Evolutionary conservation across 2,329 filamentous ascomycete species (phyloP), one percentile per base, ranked within the genome.

Genomic region (Verticillium tricorpus): DNA sequence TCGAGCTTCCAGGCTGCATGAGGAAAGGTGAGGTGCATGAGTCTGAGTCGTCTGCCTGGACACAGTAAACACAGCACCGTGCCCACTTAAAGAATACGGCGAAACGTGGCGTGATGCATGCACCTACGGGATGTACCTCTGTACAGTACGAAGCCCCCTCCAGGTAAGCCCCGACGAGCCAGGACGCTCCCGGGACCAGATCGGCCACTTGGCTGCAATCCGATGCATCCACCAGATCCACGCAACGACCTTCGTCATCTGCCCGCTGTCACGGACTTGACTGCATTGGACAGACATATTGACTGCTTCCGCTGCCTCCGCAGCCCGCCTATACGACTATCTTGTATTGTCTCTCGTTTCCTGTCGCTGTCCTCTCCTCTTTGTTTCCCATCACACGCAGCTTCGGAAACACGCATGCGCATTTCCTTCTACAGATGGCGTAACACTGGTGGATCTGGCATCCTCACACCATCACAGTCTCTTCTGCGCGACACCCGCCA

Each of bases 361-460:
- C 28, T 19, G n/a, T 25, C 11, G 11, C 45, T 25, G 19, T 14
- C 45, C 45, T 25, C 19, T 25, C 45, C 17, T 45, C 39, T 22
- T 45, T 14, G 5, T 22, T 19, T 11, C 19, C n/a, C 19, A 22
- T 22, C 45, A 19, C 19, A 52, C 28, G 4, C 45, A 22, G 19
- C n/a, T 22, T 19, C 22, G 45, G 45, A 52, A 52, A 52, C 19
- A 52, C 45, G n/a, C 19, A 25, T 52, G 45, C 45, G 45, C 19
- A 11, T 52, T 25, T 52, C 45, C 19, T 12, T 52, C n/a, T 52
- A 50, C 39, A 40, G 22, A 50, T 58, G 57, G 37, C 37, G 37
- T 58, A 58, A 45, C 57, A 58, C 39, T 31, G 17, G 57, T 58
- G 57, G 57, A 58, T 58, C 57, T 39, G 35, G 37, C 57, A 50